Percentiles rank a stretch among this genome's conserved stretches.
Evolutionary conservation across 169 alveolate genomes (phyloP).

Genomic region (Eimeria falciformis): DNA sequence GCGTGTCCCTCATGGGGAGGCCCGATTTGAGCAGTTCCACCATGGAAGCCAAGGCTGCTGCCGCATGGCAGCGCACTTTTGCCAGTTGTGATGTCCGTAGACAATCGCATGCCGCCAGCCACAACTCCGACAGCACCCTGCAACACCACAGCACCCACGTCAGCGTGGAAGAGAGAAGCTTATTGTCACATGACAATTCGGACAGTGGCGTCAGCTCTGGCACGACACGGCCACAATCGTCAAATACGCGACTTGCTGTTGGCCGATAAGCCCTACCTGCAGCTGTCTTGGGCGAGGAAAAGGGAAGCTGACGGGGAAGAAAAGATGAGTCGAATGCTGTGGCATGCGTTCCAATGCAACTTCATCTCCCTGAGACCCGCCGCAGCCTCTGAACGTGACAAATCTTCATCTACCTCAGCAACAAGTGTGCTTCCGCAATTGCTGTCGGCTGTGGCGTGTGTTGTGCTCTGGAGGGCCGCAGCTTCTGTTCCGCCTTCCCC

Average conservation of each 20-base stretch:
- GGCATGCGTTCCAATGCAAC: constrained; percentile 69
- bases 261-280: neutral
- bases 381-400: neutral
- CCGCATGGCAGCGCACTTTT: constrained; percentile 58
- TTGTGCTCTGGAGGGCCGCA: neutral
- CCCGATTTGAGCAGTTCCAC: neutral
- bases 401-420: neutral
- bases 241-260: no score
- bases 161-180: neutral
- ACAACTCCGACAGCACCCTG: constrained; percentile 30
- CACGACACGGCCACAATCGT: no score
- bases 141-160: constrained; percentile 21
- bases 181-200: neutral
- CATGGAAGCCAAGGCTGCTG: constrained; percentile 50
- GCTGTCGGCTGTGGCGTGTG: neutral
- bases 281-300: neutral
- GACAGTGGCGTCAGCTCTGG: neutral
- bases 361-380: constrained; percentile 51
- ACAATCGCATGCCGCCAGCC: constrained; percentile 43
- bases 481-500: neutral
- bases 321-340: constrained; percentile 46
- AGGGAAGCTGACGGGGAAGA: constrained; percentile 17
- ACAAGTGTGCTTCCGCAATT: neutral
- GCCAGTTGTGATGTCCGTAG: constrained; percentile 46
- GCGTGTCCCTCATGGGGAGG: neutral